phyloP scores from a whole-genome alignment of 1,284 basidiomycete species.

The Irpex lacteus region DNA sequence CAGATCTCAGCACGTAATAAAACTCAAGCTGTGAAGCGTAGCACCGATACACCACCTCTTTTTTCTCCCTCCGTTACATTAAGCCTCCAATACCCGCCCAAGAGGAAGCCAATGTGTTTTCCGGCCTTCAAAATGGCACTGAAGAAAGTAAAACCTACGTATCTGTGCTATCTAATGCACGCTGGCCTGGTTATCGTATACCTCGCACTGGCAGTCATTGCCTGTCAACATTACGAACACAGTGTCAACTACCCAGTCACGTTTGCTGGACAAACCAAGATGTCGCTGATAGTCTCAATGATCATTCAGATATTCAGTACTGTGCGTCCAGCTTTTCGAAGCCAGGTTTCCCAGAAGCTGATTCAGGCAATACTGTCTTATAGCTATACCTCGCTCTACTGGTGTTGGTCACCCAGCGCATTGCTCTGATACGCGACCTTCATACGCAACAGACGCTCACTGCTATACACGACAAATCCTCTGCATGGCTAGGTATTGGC shows the following conservation, averaged over 20 bases:
- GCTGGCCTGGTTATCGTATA: neutral
- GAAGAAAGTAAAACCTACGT: too few species aligned
- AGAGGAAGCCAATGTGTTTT: too few species aligned
- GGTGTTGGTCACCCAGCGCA: neutral
- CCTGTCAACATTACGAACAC: conserved; percentile 5
- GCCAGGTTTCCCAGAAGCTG: neutral
- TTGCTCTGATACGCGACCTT: neutral
- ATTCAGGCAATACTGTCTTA: too few species aligned
- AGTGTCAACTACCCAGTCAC: neutral
- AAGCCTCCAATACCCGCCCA: too few species aligned
- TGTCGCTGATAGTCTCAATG: neutral
- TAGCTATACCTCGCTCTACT: neutral
- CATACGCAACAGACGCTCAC: neutral
- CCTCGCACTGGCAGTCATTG: neutral
- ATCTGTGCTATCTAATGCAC: neutral
- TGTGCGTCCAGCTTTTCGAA: neutral
- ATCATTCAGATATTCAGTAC: neutral
- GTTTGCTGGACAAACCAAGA: neutral
- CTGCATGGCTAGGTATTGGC: neutral
- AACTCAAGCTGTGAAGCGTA: too few species aligned
- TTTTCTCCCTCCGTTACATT: too few species aligned
- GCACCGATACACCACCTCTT: too few species aligned
- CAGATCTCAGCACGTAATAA: too few species aligned
- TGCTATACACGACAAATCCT: neutral
- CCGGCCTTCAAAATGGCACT: too few species aligned